Percentiles rank a stretch among this genome's conserved stretches.
These are phyloP conservation scores for Populus ilicifolia DNA, from an alignment of 345 rosid species.

Conservation along the genomic window DNA sequence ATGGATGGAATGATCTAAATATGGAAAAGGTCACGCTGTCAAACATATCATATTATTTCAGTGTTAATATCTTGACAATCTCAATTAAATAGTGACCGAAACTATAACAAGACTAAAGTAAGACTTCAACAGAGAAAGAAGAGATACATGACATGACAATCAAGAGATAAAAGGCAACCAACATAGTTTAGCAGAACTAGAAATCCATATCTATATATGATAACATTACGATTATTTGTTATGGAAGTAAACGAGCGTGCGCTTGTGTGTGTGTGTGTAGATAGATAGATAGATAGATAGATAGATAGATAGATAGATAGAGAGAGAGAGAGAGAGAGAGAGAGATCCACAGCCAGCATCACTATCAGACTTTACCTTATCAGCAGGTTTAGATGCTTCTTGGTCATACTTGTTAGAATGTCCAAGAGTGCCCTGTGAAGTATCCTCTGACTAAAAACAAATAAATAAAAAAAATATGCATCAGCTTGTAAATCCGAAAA, in stretches of 20 bases:
- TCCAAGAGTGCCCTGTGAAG: conserved; percentile 60
- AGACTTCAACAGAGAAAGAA: background rate
- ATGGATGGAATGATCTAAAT: background rate
- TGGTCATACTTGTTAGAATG: conserved; percentile 65
- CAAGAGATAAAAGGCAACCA: background rate
- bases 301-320: too few relatives aligned
- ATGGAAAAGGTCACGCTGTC: background rate
- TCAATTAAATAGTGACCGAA: background rate
- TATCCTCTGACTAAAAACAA: conserved; percentile 70
- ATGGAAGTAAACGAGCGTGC: background rate
- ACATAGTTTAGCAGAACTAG: background rate
- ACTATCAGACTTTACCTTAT: conserved; percentile 46
- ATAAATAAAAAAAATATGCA: conserved; percentile 13
- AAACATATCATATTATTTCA: background rate
- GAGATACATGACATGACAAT: background rate
- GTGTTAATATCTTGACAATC: background rate
- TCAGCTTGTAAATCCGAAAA: conserved; percentile 14
- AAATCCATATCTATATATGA: background rate
- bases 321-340: background rate
- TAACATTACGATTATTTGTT: background rate
- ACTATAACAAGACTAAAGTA: background rate
- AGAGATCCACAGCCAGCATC: background rate
- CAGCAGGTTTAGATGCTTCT: conserved; percentile 69
- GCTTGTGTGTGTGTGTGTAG: too few relatives aligned
- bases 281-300: too few relatives aligned